Evolutionary conservation across 2,329 filamentous ascomycete genomes (phyloP).

Genomic region (Shiraia bambusicola): DNA sequence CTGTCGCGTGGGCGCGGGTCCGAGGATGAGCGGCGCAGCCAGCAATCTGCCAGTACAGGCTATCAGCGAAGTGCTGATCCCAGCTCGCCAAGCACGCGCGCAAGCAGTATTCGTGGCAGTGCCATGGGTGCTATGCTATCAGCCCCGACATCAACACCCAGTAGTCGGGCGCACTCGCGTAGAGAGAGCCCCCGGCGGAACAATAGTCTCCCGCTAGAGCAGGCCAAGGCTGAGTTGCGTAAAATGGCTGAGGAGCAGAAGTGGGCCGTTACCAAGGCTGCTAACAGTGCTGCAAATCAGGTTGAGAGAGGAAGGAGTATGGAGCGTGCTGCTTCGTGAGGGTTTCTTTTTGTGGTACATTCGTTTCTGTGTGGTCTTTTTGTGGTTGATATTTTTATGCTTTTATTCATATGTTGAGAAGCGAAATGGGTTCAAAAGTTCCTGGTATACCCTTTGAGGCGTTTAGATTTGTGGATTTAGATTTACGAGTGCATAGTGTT

Average conservation of each 20-base stretch:
- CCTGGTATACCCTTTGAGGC: too few species aligned
- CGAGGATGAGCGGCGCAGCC: conserved; percentile 19
- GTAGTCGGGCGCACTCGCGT: conserved; percentile 27
- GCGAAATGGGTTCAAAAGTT: too few species aligned
- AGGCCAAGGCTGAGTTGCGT: conserved; percentile 29
- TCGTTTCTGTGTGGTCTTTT: not conserved
- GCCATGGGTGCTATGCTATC: conserved; percentile 10
- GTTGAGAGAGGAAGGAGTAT: not conserved
- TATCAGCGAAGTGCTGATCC: conserved; percentile 28
- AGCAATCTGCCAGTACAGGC: conserved; percentile 35
- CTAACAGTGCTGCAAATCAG: not conserved
- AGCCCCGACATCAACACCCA: conserved; percentile 18
- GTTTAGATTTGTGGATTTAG: too few species aligned
- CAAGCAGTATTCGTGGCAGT: conserved; percentile 29
- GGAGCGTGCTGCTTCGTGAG: not conserved
- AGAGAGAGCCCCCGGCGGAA: conserved; percentile 32
- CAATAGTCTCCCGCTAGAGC: conserved; percentile 32
- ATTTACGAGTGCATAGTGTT: too few species aligned
- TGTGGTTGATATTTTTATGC: too few species aligned
- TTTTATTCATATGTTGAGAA: too few species aligned
- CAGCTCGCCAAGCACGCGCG: conserved; percentile 29
- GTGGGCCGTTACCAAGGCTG: conserved; percentile 20
- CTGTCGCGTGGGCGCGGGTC: conserved; percentile 23
- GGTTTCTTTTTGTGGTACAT: not conserved
- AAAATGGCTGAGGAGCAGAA: conserved; percentile 33